These are phyloP conservation scores for Pistacia vera DNA, from an alignment of 345 rosid genomes.

Conservation along the genomic window DNA sequence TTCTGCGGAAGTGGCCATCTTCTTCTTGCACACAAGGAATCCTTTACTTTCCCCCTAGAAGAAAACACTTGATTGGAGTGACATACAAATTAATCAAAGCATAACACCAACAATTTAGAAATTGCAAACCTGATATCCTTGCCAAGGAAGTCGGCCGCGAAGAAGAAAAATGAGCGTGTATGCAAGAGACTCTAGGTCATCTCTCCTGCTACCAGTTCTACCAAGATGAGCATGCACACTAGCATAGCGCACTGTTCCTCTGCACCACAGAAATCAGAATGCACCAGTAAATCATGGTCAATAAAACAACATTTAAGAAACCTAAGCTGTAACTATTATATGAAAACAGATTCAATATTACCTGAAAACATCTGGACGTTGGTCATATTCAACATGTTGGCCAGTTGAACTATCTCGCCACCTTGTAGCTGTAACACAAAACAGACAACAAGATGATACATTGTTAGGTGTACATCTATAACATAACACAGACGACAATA, in stretches of 20 bases:
- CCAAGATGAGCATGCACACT: conserved; percentile 99
- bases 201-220: conserved; percentile 94
- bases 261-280: conserved; percentile 31
- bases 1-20: conserved; percentile 98
- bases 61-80: conserved; percentile 25
- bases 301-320: not conserved
- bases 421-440: conserved; percentile 64
- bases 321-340: not conserved
- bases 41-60: conserved; percentile 94
- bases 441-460: conserved; percentile 18
- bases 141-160: conserved; percentile 98
- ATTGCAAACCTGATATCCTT: conserved; percentile 83
- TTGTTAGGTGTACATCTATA: conserved; percentile 41
- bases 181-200: conserved; percentile 96
- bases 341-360: conserved; percentile 13
- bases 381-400: conserved; percentile 94
- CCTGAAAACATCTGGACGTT: conserved; percentile 99
- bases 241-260: conserved; percentile 98
- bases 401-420: conserved; percentile 89
- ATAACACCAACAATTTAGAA: not conserved
- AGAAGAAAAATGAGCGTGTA: conserved; percentile 96
- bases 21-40: conserved; percentile 94
- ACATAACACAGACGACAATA: conserved; percentile 24
- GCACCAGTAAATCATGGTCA: conserved; percentile 18
- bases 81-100: not conserved